Evolutionary conservation across 2,329 filamentous ascomycete species (phyloP), one percentile per base, ranked within the genome.

Genomic region (Talaromyces sp.): DNA sequence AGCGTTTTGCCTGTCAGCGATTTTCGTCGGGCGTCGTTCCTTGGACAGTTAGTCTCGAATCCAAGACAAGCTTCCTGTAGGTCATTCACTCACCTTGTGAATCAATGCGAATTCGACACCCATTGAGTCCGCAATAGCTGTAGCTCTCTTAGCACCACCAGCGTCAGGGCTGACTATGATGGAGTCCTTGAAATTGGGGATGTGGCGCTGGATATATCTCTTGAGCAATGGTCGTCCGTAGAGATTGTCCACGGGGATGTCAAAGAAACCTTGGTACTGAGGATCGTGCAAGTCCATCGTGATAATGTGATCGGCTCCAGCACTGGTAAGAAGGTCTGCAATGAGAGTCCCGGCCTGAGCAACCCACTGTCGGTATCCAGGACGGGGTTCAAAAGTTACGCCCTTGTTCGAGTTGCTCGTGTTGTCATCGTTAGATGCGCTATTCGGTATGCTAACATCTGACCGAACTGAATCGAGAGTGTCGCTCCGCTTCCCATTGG

Each of bases 251-350:
- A 99, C 95, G 2, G 95, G 95, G 61, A 98, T 96, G 72, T 99
- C 93, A 72, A 99, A 98, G 82, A 97, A 99, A 58, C 95, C 95
- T 77, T 99, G 95, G 72, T 98, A 98, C 77, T 99, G 92, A 49
- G 91, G 90, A 75, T 97, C 93, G 73, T 95, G 91, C 57, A 99
- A 84, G 72, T 99, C 95, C 90, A 99, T 96, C 32, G 93, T 97
- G 73, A 98, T 97, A 73, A 95, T 88, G 76, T 98, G 95, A 75
- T 99, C 93, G 52, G 95, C 92, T 65, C 95, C 95, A 64, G 95
- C 93, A 77, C 93, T 97, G 46, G 92, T 97, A 66, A 99, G 82
- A 51, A 99, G 85, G 73, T 98, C 93, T 56, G 95, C 95, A 55
- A 99, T 89, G 60, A 99, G 84, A 31, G 93, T 98, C 62, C 95